Evolutionary conservation across 495 filamentous ascomycete genomes (phyloP), one percentile per base, ranked within the genome.

Genomic region (Penicillium longicatenatum): DNA sequence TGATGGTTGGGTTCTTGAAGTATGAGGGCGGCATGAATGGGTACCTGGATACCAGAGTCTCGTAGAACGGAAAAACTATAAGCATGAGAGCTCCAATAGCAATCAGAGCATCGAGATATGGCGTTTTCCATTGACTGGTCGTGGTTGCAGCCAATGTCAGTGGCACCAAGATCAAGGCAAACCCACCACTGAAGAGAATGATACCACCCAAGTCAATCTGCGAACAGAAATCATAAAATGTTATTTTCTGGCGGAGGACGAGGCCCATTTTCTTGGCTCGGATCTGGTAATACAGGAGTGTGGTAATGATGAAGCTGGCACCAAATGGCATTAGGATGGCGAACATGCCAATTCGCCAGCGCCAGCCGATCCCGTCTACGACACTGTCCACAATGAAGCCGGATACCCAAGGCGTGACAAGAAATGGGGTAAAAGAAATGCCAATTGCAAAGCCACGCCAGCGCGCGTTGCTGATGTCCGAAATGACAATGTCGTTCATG

Each of bases 261-360:
- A 78, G 62, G 0, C 76, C 72, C 9, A 66, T 49, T 41, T 61
- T 68, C 49, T 70, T 67, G 14, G 77, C 77, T 19, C 68, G 65
- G 2, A 52, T 47, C 57, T 79, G 74, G 57, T 73, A 79, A 46
- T 74, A 73, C 11, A 79, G 59, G 7, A 81, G 67, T 1, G 77
- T 80, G 43, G 66, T 68, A 55, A 80, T 72, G 43, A 81, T 77
- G 55, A 77, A 73, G 58, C 69, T 74, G 6, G 78, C 74, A 33
- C 75, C 71, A 45, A 78, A 74, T 0, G 77, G 78, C 74, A 78
- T 77, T 35, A 81, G 59, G 26, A 81, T 78, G 17, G 75, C 78
- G 10, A 79, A 70, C 74, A 81, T 79, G 55, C 78, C 78, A 44
- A 79, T 79, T 14, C 77, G 75, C 78, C 78, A 81, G 22, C 76